phyloP scores from a whole-genome alignment of 495 filamentous ascomycete species.

The Aspergillus sclerotioniger region DNA sequence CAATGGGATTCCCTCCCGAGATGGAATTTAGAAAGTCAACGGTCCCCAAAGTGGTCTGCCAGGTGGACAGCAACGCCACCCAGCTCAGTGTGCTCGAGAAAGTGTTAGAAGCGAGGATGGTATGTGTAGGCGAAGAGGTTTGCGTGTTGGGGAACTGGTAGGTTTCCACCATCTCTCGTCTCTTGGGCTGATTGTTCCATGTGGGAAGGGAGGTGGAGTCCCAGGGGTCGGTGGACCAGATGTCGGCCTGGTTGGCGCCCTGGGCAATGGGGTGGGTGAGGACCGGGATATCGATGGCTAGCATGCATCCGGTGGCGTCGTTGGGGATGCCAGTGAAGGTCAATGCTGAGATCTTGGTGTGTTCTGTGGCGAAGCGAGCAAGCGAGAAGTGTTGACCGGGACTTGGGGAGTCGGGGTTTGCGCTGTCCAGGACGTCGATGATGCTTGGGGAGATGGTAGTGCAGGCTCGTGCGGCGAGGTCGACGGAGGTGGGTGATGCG shows the following conservation, averaged over 20 bases:
- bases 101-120: conserved; percentile 8
- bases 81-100: conserved; percentile 20
- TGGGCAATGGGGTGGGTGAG: conserved; percentile 13
- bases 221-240: conserved; percentile 19
- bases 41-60: conserved; percentile 14
- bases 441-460: conserved; percentile 9
- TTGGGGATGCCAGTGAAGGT: conserved; percentile 21
- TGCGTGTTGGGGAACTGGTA: conserved; percentile 14
- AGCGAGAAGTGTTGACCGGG: conserved; percentile 12
- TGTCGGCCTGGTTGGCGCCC: conserved; percentile 15
- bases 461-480: conserved; percentile 12
- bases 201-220: conserved; percentile 7
- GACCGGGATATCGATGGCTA: conserved; percentile 14
- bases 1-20: conserved; percentile 2
- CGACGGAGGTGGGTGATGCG: background rate
- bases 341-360: conserved; percentile 13
- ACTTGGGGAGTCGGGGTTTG: conserved; percentile 10
- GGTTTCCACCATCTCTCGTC: conserved; percentile 6
- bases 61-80: conserved; percentile 11
- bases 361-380: conserved; percentile 5
- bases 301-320: conserved; percentile 20
- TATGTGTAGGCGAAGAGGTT: background rate
- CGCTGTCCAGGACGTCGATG: conserved; percentile 17
- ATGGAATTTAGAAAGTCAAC: conserved; percentile 14
- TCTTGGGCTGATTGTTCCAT: conserved; percentile 16